Evolutionary conservation across 2,329 filamentous ascomycete species (phyloP), one percentile per base, ranked within the genome.

Genomic region (Apiospora kogelbergensis): DNA sequence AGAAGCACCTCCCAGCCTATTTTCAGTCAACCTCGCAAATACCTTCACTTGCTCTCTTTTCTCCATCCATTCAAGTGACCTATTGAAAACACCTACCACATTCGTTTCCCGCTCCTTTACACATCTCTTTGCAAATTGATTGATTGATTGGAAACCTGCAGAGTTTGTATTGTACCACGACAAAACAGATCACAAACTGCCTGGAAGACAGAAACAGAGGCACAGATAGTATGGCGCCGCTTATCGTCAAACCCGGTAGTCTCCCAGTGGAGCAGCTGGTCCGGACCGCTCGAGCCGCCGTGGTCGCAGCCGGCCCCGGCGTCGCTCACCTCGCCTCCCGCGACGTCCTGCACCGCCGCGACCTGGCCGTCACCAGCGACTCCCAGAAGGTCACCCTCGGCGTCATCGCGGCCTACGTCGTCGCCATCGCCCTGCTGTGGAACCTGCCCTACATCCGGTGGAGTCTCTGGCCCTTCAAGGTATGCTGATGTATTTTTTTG

Each of bases 381-480:
- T 91, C 91, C 2, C 92, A 94, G 75, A 84, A 85, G 67, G 85
- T 93, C 11, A 94, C 92, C 0, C 81, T 94, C 33, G 91, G 91
- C 10, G 83, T 93, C 48, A 93, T 94, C 73, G 90, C 80, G 10
- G 90, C 84, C 44, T 94, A 94, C 79, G 85, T 91, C 2, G 91
- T 93, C 22, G 85, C 86, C 63, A 95, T 95, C 72, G 91, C 91
- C 5, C 83, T 95, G 53, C 82, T 95, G 3, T 95, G 92, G 92
- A 94, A 94, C 80, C 79, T 94, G 1, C 92, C 92, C 0, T 93
- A 93, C 78, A 80, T 95, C n/a, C 85, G 88, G 68, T 91, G 89
- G 85, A 84, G 91, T 1, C 81, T 95, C 44, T 95, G 92, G 92
- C 92, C 92, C 4, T 94, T 95, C 83, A 95, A 95, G 82, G 90